Percentiles rank a stretch among this genome's conserved stretches.
Conservation (phyloP, 139 green algal species). For the Raphidocelis subcapitata region DNA sequence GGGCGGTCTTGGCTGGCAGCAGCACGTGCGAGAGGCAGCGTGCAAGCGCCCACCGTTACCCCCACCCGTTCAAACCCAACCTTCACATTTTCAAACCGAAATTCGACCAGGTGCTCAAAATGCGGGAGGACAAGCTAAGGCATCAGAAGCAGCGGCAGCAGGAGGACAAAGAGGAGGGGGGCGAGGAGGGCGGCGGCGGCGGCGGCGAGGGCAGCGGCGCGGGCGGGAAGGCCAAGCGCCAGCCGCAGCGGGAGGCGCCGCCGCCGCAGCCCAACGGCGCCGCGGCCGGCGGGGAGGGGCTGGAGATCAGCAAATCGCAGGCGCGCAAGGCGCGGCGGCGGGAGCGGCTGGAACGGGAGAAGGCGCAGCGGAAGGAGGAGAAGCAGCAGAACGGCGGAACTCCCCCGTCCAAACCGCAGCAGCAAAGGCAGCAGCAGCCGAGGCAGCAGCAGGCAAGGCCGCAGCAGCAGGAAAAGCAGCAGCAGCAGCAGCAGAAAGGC, state of each 20-base stretch:
- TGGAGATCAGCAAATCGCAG: slow-evolving; percentile 11
- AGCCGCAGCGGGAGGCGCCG: slow-evolving; percentile 14
- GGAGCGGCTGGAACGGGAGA: slow-evolving; percentile 2
- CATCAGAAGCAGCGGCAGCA: slow-evolving; percentile 14
- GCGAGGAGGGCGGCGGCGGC: slow-evolving; percentile 10
- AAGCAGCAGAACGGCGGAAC: slow-evolving; percentile 1
- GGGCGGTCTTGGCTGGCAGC: too few relatives aligned
- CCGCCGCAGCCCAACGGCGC: neutral
- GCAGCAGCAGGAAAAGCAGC: slow-evolving; percentile 8
- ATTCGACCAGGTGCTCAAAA: slow-evolving; percentile 42
- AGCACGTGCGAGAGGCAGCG: too few relatives aligned
- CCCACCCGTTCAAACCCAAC: neutral
- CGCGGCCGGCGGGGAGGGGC: slow-evolving; percentile 22
- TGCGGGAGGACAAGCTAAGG: slow-evolving; percentile 35
- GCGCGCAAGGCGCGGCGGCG: neutral
- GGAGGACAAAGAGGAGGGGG: slow-evolving; percentile 1
- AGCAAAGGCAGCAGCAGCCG: slow-evolving; percentile 4
- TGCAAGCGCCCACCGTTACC: neutral
- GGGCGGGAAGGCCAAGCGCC: slow-evolving; percentile 28
- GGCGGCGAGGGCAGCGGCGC: neutral
- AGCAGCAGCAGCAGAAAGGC: slow-evolving; percentile 24
- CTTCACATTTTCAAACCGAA: neutral
- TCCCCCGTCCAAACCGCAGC: slow-evolving; percentile 20
- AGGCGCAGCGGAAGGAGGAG: slow-evolving; percentile 9
- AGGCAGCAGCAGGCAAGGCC: slow-evolving; percentile 11